Evolutionary conservation across 192 early-diverging fungal genomes (phyloP).

Genomic region (Haplosporangium gracile): DNA sequence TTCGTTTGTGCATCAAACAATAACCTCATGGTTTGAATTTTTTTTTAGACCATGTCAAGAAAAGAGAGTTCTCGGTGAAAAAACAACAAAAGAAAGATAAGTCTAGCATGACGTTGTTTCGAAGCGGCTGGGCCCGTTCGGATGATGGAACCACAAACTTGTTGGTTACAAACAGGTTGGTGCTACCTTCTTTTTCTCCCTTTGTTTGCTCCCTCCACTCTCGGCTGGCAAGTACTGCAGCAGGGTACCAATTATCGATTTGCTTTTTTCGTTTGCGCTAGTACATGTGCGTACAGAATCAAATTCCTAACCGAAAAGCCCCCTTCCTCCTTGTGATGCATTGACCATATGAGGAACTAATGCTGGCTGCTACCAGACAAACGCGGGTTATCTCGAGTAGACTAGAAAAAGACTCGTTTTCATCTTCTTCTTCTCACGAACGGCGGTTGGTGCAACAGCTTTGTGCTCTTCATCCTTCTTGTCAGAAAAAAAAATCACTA

Average conservation of each 20-base stretch:
- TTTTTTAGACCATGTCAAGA: too few relatives aligned
- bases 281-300: not conserved
- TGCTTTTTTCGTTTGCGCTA: not conserved
- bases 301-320: not conserved
- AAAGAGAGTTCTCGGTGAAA: not conserved
- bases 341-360: not conserved
- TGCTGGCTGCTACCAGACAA: too few relatives aligned
- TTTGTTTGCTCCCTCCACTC: too few relatives aligned
- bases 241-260: not conserved
- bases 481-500: not conserved
- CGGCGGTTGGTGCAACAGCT: not conserved
- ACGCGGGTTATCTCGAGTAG: too few relatives aligned
- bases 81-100: not conserved
- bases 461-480: not conserved
- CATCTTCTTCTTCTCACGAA: too few relatives aligned
- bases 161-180: conserved; percentile 2
- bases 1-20: not conserved
- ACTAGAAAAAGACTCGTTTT: too few relatives aligned
- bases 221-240: not conserved
- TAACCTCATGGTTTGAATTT: not conserved
- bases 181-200: not conserved
- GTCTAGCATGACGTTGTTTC: not conserved
- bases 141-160: conserved; percentile 1
- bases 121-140: not conserved
- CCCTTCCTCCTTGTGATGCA: not conserved